Evolutionary conservation across 1,284 basidiomycete species (phyloP), one percentile per base, ranked within the genome.

Genomic region (Ustilago nuda): DNA sequence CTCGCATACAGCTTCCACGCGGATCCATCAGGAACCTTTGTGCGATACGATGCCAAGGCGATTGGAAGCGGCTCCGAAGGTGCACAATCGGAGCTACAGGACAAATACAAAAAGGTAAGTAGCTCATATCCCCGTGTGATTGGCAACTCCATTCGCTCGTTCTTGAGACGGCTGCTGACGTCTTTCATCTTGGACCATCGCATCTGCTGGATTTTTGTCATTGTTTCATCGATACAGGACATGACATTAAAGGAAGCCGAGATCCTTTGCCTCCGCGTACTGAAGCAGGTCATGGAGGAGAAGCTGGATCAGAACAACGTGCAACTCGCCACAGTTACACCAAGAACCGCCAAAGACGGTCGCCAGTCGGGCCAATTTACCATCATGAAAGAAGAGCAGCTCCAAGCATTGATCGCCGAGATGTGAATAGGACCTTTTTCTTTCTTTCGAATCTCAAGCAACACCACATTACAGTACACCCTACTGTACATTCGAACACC

Each of bases 221-320:
- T 7, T 12, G 33, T 64, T 57, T 53, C 37, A 27, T 57, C 56
- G 41, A 11, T 30, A 33, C 56, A 98, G 95, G 92, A 92, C 91
- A 96, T 99, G 92, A 92, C 92, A 8, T 88, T 99, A 33, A 88
- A 89, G 75, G 95, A 98, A 86, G 97, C 95, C 1, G 93, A 95
- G 80, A 88, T 91, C 37, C 88, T 99, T 67, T 92, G 94, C 12
- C 88, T 99, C 71, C 92, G 92, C 74, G 94, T 98, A 50, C 88
- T 99, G 76, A 98, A 98, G 88, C 95, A 99, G 88, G 97, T 99
- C 55, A 99, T 99, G 97, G 97, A 99, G 87, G 97, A 99, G 89
- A 96, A 96, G 87, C 90, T 99, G 46, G 94, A 98, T 87, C 93
- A 97, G 84, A 93, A 97, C 88, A 99, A 99, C 82, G 95, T 99